phyloP scores from a whole-genome alignment of 2,329 filamentous ascomycete species.

The Cladosporium sphaerospermum region DNA sequence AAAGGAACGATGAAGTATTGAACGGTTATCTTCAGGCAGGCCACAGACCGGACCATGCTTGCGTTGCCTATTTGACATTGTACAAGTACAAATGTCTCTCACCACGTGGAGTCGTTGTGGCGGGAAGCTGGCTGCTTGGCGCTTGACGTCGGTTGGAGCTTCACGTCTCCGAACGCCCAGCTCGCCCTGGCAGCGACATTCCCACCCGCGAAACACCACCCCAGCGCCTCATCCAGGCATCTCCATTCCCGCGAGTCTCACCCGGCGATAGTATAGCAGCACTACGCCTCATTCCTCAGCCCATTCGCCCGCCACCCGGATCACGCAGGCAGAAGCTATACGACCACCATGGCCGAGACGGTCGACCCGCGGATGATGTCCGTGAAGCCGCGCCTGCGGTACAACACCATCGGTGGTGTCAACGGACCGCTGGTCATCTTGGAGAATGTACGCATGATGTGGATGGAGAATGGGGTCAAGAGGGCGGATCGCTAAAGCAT shows the following conservation, averaged over 20 bases:
- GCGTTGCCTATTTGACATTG: too few species aligned
- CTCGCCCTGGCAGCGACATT: too few species aligned
- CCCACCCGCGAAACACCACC: too few species aligned
- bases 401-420: slow-evolving; percentile 97
- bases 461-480: neutral
- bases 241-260: neutral
- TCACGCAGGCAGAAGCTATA: slow-evolving; percentile 7
- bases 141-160: too few species aligned
- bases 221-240: slow-evolving; percentile 8
- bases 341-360: slow-evolving; percentile 26
- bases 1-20: too few species aligned
- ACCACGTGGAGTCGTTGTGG: too few species aligned
- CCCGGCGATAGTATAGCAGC: slow-evolving; percentile 10
- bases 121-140: too few species aligned
- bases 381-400: slow-evolving; percentile 70
- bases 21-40: too few species aligned
- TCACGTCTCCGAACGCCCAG: too few species aligned
- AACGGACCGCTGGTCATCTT: slow-evolving; percentile 97
- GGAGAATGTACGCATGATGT: slow-evolving; percentile 68
- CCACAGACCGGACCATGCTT: too few species aligned
- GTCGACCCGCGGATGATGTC: slow-evolving; percentile 47
- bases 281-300: slow-evolving; percentile 1
- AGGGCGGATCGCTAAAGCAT: slow-evolving; percentile 11
- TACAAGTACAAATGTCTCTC: too few species aligned
- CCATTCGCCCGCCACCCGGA: neutral